Percentiles rank a stretch among this genome's conserved stretches.
These are phyloP conservation scores for Trichoderma guizhouense DNA, from an alignment of 2,329 filamentous ascomycete species.

Conservation along the genomic window DNA sequence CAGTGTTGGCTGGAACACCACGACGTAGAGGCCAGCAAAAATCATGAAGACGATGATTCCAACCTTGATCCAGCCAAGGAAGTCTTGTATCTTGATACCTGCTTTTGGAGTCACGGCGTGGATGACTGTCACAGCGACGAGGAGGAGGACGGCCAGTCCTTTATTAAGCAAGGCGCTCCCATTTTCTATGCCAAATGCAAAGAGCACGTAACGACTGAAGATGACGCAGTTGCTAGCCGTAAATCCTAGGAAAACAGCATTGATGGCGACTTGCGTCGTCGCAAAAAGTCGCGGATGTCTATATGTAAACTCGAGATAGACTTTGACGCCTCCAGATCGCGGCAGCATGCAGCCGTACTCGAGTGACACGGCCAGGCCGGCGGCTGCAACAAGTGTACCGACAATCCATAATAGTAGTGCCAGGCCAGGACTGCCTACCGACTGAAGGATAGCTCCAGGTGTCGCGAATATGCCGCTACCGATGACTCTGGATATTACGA, in stretches of 20 bases:
- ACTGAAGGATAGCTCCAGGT: constrained; percentile 62
- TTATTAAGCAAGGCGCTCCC: constrained; percentile 52
- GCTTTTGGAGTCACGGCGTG: constrained; percentile 57
- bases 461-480: constrained; percentile 71
- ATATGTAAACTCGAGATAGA: constrained; percentile 69
- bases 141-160: constrained; percentile 52
- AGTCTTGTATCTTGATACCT: constrained; percentile 59
- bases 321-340: constrained; percentile 64
- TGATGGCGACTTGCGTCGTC: constrained; percentile 60
- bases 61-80: constrained; percentile 62
- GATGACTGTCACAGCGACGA: constrained; percentile 55
- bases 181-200: constrained; percentile 51
- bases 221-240: constrained; percentile 69
- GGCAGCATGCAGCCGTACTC: constrained; percentile 71
- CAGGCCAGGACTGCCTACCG: constrained; percentile 64
- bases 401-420: constrained; percentile 61
- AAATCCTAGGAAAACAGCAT: constrained; percentile 63
- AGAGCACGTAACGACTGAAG: constrained; percentile 63
- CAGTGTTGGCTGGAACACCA: constrained; percentile 41
- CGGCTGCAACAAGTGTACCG: constrained; percentile 59
- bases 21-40: constrained; percentile 56
- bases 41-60: constrained; percentile 60
- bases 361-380: constrained; percentile 58
- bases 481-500: constrained; percentile 66
- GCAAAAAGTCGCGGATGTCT: constrained; percentile 60